phyloP scores from a whole-genome alignment of 495 filamentous ascomycete species.

The Xylaria scruposa region DNA sequence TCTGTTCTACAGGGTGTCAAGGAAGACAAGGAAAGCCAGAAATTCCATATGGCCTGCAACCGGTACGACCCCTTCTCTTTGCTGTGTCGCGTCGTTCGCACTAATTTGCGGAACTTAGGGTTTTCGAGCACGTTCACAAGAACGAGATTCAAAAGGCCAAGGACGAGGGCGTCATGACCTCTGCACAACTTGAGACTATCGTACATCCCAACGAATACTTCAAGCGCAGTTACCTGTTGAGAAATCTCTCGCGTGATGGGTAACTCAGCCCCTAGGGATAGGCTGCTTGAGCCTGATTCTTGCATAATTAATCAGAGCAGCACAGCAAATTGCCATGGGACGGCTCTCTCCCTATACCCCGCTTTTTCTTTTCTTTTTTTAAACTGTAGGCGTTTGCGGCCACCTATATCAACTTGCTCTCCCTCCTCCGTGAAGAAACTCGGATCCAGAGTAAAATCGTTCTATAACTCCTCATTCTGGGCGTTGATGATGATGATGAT shows the following conservation, averaged over 20 bases:
- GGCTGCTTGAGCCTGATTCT: no score
- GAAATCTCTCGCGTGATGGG: constrained; percentile 52
- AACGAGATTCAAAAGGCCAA: constrained; percentile 88
- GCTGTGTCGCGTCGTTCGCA: not conserved
- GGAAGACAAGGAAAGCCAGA: constrained; percentile 85
- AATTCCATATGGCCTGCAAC: constrained; percentile 97
- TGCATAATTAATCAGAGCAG: no score
- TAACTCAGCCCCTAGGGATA: no score
- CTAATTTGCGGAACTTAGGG: constrained; percentile 46
- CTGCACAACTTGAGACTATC: constrained; percentile 89
- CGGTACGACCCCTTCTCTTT: constrained; percentile 49
- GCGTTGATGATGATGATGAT: no score
- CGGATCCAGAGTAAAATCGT: no score
- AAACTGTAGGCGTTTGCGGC: no score
- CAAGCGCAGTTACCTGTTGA: constrained; percentile 87
- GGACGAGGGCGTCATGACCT: constrained; percentile 77
- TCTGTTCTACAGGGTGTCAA: constrained; percentile 79
- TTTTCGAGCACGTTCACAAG: constrained; percentile 89
- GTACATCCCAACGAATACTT: constrained; percentile 99
- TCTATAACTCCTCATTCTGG: no score
- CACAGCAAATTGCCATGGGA: no score
- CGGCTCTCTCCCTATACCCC: no score
- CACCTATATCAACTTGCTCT: no score
- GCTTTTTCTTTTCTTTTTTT: no score
- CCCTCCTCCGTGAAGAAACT: no score